These are phyloP conservation scores for Boletus vinaceobasis DNA, from an alignment of 768 basidiomycete genomes.

Conservation along the genomic window DNA sequence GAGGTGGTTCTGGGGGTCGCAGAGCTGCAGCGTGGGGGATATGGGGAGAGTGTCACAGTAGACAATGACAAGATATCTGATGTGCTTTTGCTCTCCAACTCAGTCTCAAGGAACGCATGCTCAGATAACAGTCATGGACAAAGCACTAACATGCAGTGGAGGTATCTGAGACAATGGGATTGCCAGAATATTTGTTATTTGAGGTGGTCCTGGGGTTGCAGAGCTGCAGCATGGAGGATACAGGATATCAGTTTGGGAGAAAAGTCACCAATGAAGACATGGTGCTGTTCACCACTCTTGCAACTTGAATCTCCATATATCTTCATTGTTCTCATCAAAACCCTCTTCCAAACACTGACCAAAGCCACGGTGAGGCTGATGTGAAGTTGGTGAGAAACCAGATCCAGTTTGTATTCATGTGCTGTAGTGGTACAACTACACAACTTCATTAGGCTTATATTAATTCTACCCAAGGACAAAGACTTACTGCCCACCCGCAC, in stretches of 20 bases:
- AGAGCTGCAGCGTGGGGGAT: conserved; percentile 46
- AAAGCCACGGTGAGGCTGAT: conserved; percentile 10
- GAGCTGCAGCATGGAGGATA: no score
- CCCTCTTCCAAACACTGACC: conserved; percentile 27
- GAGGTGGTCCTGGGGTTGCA: conserved; percentile 35
- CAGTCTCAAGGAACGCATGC: no score
- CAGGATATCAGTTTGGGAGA: no score
- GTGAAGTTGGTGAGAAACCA: conserved; percentile 16
- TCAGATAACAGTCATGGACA: no score
- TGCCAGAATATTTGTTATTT: conserved; percentile 34
- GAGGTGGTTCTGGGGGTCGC: conserved; percentile 35
- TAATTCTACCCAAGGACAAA: no score
- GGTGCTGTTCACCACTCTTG: conserved; percentile 66
- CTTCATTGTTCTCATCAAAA: conserved; percentile 34
- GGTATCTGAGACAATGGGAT: conserved; percentile 32
- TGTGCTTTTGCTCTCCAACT: no score
- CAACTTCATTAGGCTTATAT: no score
- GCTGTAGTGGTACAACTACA: no score
- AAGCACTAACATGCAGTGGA: conserved; percentile 30
- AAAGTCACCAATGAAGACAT: conserved; percentile 70
- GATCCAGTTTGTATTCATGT: no score
- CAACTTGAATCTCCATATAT: conserved; percentile 40
- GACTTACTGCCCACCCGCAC: no score
- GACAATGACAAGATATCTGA: no score
- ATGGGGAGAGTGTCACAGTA: no score